Evolutionary conservation across 257 asterid genomes (phyloP).

Genomic region (Plectranthus barbatus): DNA sequence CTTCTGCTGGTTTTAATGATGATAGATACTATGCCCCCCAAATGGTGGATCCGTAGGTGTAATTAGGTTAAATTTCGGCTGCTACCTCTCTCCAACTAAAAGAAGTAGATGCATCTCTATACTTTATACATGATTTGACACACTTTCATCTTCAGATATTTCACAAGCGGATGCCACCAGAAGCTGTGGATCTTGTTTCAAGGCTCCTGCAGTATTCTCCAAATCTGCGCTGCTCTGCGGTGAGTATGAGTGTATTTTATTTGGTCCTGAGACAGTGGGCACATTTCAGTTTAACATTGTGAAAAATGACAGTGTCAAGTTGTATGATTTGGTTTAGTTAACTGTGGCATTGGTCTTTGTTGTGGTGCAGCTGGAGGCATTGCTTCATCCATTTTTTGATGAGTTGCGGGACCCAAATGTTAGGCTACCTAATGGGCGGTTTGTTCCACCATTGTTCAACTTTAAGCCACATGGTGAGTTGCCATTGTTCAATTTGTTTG

Average conservation of each 20-base stretch:
- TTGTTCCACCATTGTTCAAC: constrained; percentile 66
- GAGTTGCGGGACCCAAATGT: constrained; percentile 64
- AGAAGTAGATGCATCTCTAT: not conserved
- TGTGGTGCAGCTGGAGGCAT: constrained; percentile 50
- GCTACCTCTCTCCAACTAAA: too few relatives aligned
- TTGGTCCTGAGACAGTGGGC: too few relatives aligned
- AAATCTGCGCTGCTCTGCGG: constrained; percentile 61
- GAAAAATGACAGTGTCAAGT: too few relatives aligned
- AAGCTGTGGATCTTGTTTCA: constrained; percentile 69
- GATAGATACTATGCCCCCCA: not conserved
- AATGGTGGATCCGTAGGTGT: too few relatives aligned
- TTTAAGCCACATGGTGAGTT: constrained; percentile 47
- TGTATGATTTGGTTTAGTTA: too few relatives aligned
- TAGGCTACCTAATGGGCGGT: constrained; percentile 61
- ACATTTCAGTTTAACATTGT: too few relatives aligned
- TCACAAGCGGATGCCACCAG: constrained; percentile 69
- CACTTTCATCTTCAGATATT: constrained; percentile 35
- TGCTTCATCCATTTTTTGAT: constrained; percentile 58
- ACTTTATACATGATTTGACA: constrained; percentile 5
- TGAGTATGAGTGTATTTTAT: constrained; percentile 24
- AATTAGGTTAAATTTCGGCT: too few relatives aligned
- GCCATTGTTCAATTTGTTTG: too few relatives aligned
- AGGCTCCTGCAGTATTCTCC: constrained; percentile 73
- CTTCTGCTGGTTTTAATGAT: not conserved
- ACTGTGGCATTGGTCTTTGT: too few relatives aligned